Evolutionary conservation across 106 monocot species (phyloP).

Genomic region (Gastrodia elata): DNA sequence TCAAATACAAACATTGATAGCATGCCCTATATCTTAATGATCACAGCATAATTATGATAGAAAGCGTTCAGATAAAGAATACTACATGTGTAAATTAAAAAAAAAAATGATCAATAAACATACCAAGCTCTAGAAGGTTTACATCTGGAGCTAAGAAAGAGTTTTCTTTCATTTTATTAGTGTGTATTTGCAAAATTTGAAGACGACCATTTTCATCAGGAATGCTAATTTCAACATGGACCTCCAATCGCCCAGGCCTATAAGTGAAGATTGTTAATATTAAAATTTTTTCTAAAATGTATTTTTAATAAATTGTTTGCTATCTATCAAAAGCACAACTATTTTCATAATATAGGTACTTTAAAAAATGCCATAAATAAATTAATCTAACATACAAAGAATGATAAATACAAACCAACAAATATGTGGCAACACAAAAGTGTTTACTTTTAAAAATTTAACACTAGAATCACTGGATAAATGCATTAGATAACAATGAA

Average conservation of each 20-base stretch:
- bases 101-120: neutral
- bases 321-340: neutral
- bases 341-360: neutral
- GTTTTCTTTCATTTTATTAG: conserved; percentile 94
- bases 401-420: neutral
- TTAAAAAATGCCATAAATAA: neutral
- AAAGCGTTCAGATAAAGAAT: too few species aligned
- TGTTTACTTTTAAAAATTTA: neutral
- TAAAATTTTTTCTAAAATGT: neutral
- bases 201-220: conserved; percentile 98
- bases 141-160: conserved; percentile 86
- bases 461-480: neutral
- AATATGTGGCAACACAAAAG: neutral
- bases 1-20: neutral
- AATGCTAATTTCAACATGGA: conserved; percentile 93
- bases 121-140: conserved; percentile 87
- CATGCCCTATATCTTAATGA: too few species aligned
- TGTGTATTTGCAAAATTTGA: conserved; percentile 94
- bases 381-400: neutral
- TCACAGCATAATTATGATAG: too few species aligned
- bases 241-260: conserved; percentile 97
- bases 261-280: conserved; percentile 3
- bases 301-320: neutral
- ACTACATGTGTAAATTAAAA: too few species aligned
- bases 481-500: neutral